These are phyloP conservation scores for Vickermania ingenoplastis DNA, from an alignment of 208 protist species.

Conservation along the genomic window DNA sequence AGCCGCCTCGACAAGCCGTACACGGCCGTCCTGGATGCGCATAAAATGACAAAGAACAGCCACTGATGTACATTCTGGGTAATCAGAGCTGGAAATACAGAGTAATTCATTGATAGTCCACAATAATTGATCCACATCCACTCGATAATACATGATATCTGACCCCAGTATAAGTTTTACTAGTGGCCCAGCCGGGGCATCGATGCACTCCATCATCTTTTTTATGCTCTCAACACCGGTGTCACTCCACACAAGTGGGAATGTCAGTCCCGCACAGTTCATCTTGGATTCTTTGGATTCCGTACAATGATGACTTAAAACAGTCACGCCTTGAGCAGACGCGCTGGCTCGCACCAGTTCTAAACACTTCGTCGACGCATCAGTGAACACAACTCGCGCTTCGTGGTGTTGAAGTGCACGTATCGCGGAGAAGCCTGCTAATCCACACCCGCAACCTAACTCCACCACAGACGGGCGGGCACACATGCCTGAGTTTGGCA, in stretches of 20 bases:
- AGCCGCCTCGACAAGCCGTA: slow-evolving; percentile 17
- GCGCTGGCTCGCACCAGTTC: slow-evolving; percentile 22
- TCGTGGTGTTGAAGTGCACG: neutral
- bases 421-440: slow-evolving; percentile 26
- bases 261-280: slow-evolving; percentile 13
- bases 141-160: slow-evolving; percentile 63
- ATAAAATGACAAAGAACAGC: slow-evolving; percentile 47
- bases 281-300: no score
- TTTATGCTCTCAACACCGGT: slow-evolving; percentile 12
- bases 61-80: slow-evolving; percentile 2
- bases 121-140: slow-evolving; percentile 37
- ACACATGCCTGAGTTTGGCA: no score
- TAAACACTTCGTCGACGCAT: slow-evolving; percentile 41
- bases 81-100: neutral
- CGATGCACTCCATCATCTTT: slow-evolving; percentile 4
- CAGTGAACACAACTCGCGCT: slow-evolving; percentile 33
- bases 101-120: slow-evolving; percentile 12
- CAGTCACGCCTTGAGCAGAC: neutral
- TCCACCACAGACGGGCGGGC: slow-evolving; percentile 20
- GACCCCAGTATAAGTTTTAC: slow-evolving; percentile 40
- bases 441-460: slow-evolving; percentile 58
- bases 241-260: slow-evolving; percentile 28
- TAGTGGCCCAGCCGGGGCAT: neutral
- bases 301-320: slow-evolving; percentile 4
- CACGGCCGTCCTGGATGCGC: slow-evolving; percentile 39